These are phyloP conservation scores for Coprinellus micaceus DNA, from an alignment of 768 basidiomycete genomes.

Conservation along the genomic window DNA sequence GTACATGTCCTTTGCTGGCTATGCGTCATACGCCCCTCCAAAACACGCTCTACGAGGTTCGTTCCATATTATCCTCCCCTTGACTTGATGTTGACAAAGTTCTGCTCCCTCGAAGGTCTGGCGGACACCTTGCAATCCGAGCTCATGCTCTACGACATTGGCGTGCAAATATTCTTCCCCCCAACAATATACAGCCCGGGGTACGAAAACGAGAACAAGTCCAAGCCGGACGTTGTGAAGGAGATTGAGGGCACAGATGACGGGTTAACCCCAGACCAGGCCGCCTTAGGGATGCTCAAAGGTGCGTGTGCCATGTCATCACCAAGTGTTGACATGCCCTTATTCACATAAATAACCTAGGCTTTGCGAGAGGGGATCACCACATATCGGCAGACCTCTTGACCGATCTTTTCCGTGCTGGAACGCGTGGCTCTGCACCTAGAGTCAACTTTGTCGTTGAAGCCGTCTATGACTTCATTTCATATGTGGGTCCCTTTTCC, in stretches of 20 bases:
- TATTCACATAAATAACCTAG: slow-evolving; percentile 29
- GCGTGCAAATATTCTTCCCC: slow-evolving; percentile 80
- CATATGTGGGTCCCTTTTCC: slow-evolving; percentile 36
- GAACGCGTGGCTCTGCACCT: slow-evolving; percentile 61
- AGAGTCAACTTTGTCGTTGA: slow-evolving; percentile 62
- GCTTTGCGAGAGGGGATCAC: slow-evolving; percentile 63
- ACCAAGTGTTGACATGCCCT: not conserved
- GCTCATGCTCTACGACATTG: slow-evolving; percentile 70
- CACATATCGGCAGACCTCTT: slow-evolving; percentile 76
- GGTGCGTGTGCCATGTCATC: slow-evolving; percentile 36
- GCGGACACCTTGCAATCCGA: slow-evolving; percentile 83
- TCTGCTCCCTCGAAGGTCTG: slow-evolving; percentile 48
- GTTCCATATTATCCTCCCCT: slow-evolving; percentile 10
- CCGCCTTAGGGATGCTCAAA: slow-evolving; percentile 54
- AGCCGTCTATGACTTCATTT: slow-evolving; percentile 39
- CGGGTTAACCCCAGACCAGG: slow-evolving; percentile 58
- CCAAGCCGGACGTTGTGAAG: slow-evolving; percentile 70
- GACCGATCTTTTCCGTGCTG: slow-evolving; percentile 62
- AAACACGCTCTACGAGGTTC: slow-evolving; percentile 85
- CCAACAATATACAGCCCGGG: slow-evolving; percentile 78
- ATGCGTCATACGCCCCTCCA: slow-evolving; percentile 73
- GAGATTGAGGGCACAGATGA: slow-evolving; percentile 73
- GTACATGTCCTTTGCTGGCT: slow-evolving; percentile 75
- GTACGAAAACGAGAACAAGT: slow-evolving; percentile 68
- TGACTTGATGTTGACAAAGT: slow-evolving; percentile 1